These are phyloP conservation scores for Globomyces pollinis-pini DNA, from an alignment of 192 early-diverging fungal genomes.

Conservation along the genomic window DNA sequence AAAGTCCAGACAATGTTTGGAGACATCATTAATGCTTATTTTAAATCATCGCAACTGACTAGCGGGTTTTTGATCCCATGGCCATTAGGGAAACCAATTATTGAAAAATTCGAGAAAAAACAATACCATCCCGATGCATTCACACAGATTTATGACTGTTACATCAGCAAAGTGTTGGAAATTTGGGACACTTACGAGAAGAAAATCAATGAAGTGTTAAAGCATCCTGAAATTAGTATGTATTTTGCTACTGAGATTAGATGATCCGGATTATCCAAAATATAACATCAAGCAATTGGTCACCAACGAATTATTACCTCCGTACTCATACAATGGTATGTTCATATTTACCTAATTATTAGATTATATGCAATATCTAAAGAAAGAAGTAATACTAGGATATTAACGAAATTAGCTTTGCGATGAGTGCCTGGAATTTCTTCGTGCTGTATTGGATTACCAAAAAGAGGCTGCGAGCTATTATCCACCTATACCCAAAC, in stretches of 20 bases:
- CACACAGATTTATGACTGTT: not conserved
- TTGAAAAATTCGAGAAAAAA: not conserved
- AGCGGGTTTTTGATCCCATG: not conserved
- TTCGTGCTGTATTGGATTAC: not conserved
- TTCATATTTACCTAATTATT: not conserved
- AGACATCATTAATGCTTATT: not conserved
- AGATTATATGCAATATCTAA: not conserved
- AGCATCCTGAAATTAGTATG: not conserved
- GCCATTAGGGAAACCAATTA: not conserved
- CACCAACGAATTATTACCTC: slow-evolving; percentile 1
- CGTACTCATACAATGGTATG: slow-evolving; percentile 1
- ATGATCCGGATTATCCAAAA: not conserved
- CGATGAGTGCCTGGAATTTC: slow-evolving; percentile 8
- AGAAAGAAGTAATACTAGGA: not conserved
- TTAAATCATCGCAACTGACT: not conserved
- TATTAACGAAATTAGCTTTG: not conserved
- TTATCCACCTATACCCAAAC: not conserved
- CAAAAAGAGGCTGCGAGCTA: not conserved
- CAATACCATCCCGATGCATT: not conserved
- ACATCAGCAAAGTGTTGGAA: not conserved
- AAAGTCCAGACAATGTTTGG: not conserved
- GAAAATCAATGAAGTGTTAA: not conserved
- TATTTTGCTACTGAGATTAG: not conserved
- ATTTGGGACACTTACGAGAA: not conserved
- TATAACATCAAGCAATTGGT: not conserved